Conservation (phyloP, 257 asterid species). For the Verbascum thapsus region DNA sequence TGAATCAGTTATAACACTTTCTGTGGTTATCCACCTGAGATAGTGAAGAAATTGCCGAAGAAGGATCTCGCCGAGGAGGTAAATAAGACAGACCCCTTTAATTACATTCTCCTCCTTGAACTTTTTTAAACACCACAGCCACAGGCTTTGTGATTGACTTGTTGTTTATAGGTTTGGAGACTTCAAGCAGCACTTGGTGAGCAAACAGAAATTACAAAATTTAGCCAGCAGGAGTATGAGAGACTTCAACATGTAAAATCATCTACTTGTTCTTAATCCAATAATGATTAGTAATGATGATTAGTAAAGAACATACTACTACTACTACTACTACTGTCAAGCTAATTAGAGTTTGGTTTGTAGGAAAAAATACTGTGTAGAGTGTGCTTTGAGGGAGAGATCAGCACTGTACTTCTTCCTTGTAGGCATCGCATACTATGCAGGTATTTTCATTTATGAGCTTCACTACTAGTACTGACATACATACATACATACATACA, state of each 20-base stretch:
- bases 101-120: neutral
- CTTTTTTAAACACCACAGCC: neutral
- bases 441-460: constrained; percentile 56
- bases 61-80: constrained; percentile 99
- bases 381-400: constrained; percentile 95
- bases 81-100: constrained; percentile 19
- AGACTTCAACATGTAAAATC: constrained; percentile 84
- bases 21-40: constrained; percentile 94
- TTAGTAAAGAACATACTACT: no score
- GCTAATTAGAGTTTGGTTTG: neutral
- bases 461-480: neutral
- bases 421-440: constrained; percentile 95
- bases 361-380: constrained; percentile 97
- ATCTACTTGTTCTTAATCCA: no score
- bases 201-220: constrained; percentile 92
- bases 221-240: constrained; percentile 94
- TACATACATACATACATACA: no score
- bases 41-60: constrained; percentile 98
- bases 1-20: constrained; percentile 84
- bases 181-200: constrained; percentile 99
- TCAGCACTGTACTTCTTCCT: constrained; percentile 88
- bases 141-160: neutral
- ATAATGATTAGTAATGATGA: no score
- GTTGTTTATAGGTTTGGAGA: constrained; percentile 82
- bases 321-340: no score